Base-by-base conservation (phyloP, 495 filamentous ascomycete species). In the Aspergillus coremiiformis region DNA sequence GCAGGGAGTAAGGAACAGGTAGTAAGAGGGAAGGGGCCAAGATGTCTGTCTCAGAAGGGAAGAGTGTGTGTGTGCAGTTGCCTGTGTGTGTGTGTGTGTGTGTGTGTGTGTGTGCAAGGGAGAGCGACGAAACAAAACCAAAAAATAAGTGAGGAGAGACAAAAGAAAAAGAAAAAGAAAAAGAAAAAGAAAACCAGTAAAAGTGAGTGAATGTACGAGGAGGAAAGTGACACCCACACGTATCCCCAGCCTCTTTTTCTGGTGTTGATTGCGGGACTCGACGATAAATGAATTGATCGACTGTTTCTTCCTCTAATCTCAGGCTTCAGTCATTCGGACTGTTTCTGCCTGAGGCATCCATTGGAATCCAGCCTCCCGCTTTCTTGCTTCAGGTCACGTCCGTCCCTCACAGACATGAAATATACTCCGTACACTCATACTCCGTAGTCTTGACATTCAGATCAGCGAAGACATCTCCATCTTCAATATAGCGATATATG, bases 11-110 rank as follows among this genome's bases (percentile, higher is more conserved):
- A 47, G 19, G 44, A 32, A 29, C 20, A 5, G 27, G 44, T 23
- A 9, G 46, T 39, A 55, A 43, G 24, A 46, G 27, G 42, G 47
- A 52, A 51, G 51, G 44, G 54, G 48, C 48, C 44, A n/a, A 39
- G 49, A 46, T 56, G 39, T 47, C 47, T 51, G 48, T 51, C 42
- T 41, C 39, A 10, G 39, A 50, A 42, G 22, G n/a, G 26, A 37
- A 43, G 54, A 46, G 35, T 6, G 35, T 27, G 54, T 33, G 51
- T 43, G 47, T n/a, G n/a, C n/a, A n/a, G n/a, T n/a, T n/a, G n/a
- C n/a, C n/a, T 46, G 41, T 39, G 50, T 7, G 23, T 44, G 52
- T 44, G 48, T 49, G 52, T 47, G 47, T 47, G n/a, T 24, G 32
- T 15, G 41, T 46, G 21, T 46, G 41, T 39, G 50, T 7, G 23